These are phyloP conservation scores for Alternaria brassicae DNA, from an alignment of 2,329 filamentous ascomycete species.

Conservation along the genomic window DNA sequence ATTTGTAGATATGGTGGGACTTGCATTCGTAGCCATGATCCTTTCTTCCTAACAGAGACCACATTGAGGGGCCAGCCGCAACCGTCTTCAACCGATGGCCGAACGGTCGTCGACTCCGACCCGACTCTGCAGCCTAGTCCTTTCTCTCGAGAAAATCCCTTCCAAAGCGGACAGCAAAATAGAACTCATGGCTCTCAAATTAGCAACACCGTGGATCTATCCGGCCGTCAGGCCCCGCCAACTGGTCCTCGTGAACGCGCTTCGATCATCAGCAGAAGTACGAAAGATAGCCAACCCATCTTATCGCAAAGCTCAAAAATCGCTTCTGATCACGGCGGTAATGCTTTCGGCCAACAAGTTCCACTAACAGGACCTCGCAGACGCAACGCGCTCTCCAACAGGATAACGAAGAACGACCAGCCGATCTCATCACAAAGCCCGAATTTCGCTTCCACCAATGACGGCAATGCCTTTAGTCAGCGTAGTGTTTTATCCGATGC, in stretches of 20 bases:
- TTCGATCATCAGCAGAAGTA: background rate
- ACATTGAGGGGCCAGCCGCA: background rate
- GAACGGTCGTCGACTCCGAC: background rate
- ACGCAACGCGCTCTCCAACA: background rate
- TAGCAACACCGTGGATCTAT: background rate
- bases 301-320: background rate
- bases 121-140: background rate
- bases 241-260: background rate
- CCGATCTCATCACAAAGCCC: background rate
- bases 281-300: background rate
- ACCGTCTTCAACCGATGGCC: background rate
- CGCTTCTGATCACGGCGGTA: background rate
- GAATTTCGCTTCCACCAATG: background rate
- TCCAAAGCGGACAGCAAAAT: background rate
- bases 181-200: background rate
- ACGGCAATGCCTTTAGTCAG: background rate
- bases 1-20: background rate
- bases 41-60: constrained; percentile 1
- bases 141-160: background rate
- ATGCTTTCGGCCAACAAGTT: background rate
- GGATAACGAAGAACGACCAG: background rate
- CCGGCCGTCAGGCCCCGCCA: background rate
- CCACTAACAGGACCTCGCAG: background rate
- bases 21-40: constrained; percentile 8
- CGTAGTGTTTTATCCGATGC: background rate